Base-by-base conservation (phyloP, 805 yeast species). In the Myxozyma lipomycoides region DNA sequence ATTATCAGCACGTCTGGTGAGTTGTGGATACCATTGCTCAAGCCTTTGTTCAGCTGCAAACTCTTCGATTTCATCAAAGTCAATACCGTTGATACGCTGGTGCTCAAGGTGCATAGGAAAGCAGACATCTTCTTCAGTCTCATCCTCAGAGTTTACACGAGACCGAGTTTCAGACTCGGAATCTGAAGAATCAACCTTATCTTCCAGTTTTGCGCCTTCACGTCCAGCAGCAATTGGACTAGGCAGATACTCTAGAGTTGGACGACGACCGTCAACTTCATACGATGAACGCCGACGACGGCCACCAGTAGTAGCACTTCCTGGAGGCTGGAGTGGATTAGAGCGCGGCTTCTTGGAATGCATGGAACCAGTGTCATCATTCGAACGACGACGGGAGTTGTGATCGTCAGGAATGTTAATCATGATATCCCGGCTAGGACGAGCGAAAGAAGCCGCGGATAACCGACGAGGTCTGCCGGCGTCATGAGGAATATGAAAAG, bases 71-170 rank as follows among this genome's bases (percentile, higher is more conserved):
- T 89, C 97, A 62, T 82, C 88, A 62, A 91, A 88, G 68, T 91
- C 96, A 59, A 93, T 86, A 17, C 95, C 96, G 53, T 81, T 82
- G 22, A 50, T 50, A 39, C 78, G 59, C 23, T 46, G 50, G 45
- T 79, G 73, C 12, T 74, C 72, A 49, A 77, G 79, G 53, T 83
- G 84, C 87, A 88, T 84, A 1, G 98, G 98, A 69, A 90, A 90
- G 73, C 98, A 91, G 40, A 91, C 98, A 76, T 91, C 98, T 65
- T 88, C 96, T 63, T 91, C 98, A 0, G 96, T 88, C 64, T 89
- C 96, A 61, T 86, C 95, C 3, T 49, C 59, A 18, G 60, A 55
- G 32, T 55, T 56, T 5, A 47, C 58, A 7, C 52, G 55, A 9
- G 60, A 55, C 17, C 51, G 52, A 6, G 48, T 45, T 25, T 48